Evolutionary conservation across 2,329 filamentous ascomycete genomes (phyloP).

Genomic region (Pestalotiopsis sp.): DNA sequence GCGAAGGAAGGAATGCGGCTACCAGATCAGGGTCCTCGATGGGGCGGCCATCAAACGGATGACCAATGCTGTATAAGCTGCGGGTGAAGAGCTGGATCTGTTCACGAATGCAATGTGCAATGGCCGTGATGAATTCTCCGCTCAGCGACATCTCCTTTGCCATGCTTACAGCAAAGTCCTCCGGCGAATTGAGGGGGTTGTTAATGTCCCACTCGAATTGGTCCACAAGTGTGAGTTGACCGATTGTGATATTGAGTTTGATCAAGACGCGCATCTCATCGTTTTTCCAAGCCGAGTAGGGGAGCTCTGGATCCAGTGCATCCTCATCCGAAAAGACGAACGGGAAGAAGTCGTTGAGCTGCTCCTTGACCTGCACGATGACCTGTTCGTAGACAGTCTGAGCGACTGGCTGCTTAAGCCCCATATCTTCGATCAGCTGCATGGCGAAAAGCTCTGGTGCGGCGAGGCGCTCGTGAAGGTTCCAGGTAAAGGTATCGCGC

Average conservation of each 20-base stretch:
- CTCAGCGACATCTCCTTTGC: slow-evolving; percentile 86
- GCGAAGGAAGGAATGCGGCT: slow-evolving; percentile 82
- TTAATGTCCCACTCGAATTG: slow-evolving; percentile 99
- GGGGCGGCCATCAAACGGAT: slow-evolving; percentile 92
- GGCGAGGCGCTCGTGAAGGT: slow-evolving; percentile 87
- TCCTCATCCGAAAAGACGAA: slow-evolving; percentile 90
- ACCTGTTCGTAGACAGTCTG: slow-evolving; percentile 66
- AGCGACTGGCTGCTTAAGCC: slow-evolving; percentile 71
- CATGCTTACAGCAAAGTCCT: slow-evolving; percentile 92
- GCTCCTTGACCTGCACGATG: slow-evolving; percentile 76
- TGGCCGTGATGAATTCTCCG: slow-evolving; percentile 95
- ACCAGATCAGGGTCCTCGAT: slow-evolving; percentile 91
- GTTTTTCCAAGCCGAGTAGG: slow-evolving; percentile 95
- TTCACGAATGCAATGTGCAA: slow-evolving; percentile 96
- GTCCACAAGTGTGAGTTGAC: slow-evolving; percentile 88
- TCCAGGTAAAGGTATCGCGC: slow-evolving; percentile 98
- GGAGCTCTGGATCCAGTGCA: slow-evolving; percentile 83
- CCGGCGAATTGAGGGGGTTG: slow-evolving; percentile 88
- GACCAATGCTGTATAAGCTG: slow-evolving; percentile 88
- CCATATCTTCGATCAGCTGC: slow-evolving; percentile 90
- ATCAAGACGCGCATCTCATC: slow-evolving; percentile 97
- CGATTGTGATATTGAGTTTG: slow-evolving; percentile 97
- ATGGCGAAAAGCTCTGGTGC: slow-evolving; percentile 81
- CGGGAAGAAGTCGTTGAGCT: slow-evolving; percentile 91
- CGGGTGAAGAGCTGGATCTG: slow-evolving; percentile 93